Base-by-base conservation (phyloP, 202 grass and related monocot species). In the Panicum virgatum region DNA sequence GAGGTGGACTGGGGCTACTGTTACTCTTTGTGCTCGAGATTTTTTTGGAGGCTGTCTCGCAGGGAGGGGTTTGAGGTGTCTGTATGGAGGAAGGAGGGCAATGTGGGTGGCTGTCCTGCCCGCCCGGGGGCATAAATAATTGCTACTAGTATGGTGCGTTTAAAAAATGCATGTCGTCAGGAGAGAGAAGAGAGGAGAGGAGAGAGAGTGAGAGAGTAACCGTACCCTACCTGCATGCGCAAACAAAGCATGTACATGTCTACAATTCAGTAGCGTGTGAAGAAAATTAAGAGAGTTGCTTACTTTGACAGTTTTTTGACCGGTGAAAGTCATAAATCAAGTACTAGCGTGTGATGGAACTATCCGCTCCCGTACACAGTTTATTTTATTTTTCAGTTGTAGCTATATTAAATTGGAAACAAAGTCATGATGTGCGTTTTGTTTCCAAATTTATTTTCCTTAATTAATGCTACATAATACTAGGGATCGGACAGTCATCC, bases 81-180 rank as follows among this genome's bases (percentile, higher is more conserved):
- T 71, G 23, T 69, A 64, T 78, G 36, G 20, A 22, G 20, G 16
- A 62, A 32, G n/a, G 53, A 85, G 52, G 65, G 71, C 88, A 88
- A 90, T 79, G 89, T 81, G 84, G 89, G 85, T 91, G 86, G 82
- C 67, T 82, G 81, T 80, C 82, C 66, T 81, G 69, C 73, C 64
- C 69, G 66, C 77, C 62, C 82, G 58, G 59, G 74, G 59, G 75
- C 88, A 91, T 90, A 84, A 85, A 97, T 88, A 89, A 89, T 91
- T 87, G 69, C 43, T 13, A 12, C 43, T 34, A 34, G 19, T 14
- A 22, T 16, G 86, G 36, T 85, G 66, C 45, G 69, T 79, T 83
- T 71, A 81, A 71, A 92, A n/a, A 84, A 79, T 65, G 43, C 26
- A 73, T 13, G 11, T 0, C 12, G 27, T 64, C 25, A 19, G 22